Evolutionary conservation across 495 filamentous ascomycete genomes (phyloP).

Genomic region (Collariella sp.): DNA sequence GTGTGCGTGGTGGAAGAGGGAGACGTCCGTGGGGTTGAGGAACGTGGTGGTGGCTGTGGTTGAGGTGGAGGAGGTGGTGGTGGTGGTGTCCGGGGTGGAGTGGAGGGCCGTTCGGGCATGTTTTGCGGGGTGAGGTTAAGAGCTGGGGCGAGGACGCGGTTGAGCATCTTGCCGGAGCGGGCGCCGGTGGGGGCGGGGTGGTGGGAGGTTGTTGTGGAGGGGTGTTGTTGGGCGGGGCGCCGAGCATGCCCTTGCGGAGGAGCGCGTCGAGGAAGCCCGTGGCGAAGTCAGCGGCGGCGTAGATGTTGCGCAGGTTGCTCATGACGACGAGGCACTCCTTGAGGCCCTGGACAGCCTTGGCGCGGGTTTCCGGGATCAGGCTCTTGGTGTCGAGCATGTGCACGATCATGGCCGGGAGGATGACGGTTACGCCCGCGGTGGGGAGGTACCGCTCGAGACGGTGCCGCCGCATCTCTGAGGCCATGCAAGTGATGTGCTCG

Average conservation of each 20-base stretch:
- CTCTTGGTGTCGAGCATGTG: slow-evolving; percentile 85
- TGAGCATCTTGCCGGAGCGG: slow-evolving; percentile 1
- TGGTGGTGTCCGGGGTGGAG: slow-evolving; percentile 35
- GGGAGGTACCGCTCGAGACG: slow-evolving; percentile 70
- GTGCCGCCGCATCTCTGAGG: slow-evolving; percentile 57
- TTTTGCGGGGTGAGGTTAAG: slow-evolving; percentile 9
- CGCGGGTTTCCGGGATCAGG: slow-evolving; percentile 55
- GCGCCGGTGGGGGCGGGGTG: not conserved
- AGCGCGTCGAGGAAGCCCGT: slow-evolving; percentile 79
- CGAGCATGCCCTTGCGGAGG: slow-evolving; percentile 49
- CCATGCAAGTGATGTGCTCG: slow-evolving; percentile 70
- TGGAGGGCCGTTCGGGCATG: slow-evolving; percentile 22
- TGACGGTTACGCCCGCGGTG: slow-evolving; percentile 79
- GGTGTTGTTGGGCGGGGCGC: slow-evolving; percentile 50
- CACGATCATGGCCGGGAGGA: slow-evolving; percentile 84
- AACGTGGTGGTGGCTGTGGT: slow-evolving; percentile 18
- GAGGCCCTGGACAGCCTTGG: slow-evolving; percentile 65
- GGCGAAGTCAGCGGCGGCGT: slow-evolving; percentile 79
- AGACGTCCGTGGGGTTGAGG: not conserved
- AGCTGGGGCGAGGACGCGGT: slow-evolving; percentile 9
- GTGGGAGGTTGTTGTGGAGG: not conserved
- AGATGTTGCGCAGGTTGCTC: slow-evolving; percentile 69
- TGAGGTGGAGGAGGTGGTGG: slow-evolving; percentile 18
- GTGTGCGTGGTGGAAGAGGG: not conserved
- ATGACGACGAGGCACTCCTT: slow-evolving; percentile 80